Base-by-base conservation (phyloP, 75 land plant species). In the Sequoia sempervirens region DNA sequence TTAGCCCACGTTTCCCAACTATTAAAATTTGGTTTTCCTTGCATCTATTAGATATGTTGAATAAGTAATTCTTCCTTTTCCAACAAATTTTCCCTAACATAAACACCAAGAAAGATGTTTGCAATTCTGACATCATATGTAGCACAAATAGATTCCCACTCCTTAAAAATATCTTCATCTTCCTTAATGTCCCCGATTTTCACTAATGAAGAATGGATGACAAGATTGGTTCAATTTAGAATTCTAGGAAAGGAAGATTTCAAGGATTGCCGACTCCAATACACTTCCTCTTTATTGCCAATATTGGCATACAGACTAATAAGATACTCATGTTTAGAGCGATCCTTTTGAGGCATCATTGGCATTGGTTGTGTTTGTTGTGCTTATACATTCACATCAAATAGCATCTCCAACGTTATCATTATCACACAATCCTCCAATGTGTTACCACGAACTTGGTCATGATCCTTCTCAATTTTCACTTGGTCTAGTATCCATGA, bases 1-100 rank as follows among this genome's bases (percentile, higher is more conserved):
- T 91, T 91, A 81, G 83, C 89, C 34, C 91, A 85, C 73, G 89
- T 84, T 73, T 91, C 93, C 95, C 93, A 93, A 53, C 93, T 86
- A 30, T 14, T 80, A 15, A 86, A 81, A 56, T 85, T 91, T 61
- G 91, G 91, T 81, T 84, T 88, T 38, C 93, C 91, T 11, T 93
- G 89, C 11, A 10, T 85, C 66, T 87, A 85, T 11, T 70, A 34
- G 61, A 89, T 80, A 13, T 82, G 85, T 14, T 87, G 82, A 53
- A 91, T n/a, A 38, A 88, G 86, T 9, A 5, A 34, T 76, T 88
- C 84, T 34, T 91, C 95, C 79, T 90, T 88, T n/a, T 82, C 84
- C 81, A 89, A 45, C n/a, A 73, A 4, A 15, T 91, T 93, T 82
- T 87, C 50, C 76, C 80, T 88, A 28, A 87, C 86, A 85, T 88